Percentiles rank a stretch among this genome's conserved stretches.
These are phyloP conservation scores for Phascolomyces articulosus DNA, from an alignment of 371 early-diverging fungal genomes.

Conservation along the genomic window DNA sequence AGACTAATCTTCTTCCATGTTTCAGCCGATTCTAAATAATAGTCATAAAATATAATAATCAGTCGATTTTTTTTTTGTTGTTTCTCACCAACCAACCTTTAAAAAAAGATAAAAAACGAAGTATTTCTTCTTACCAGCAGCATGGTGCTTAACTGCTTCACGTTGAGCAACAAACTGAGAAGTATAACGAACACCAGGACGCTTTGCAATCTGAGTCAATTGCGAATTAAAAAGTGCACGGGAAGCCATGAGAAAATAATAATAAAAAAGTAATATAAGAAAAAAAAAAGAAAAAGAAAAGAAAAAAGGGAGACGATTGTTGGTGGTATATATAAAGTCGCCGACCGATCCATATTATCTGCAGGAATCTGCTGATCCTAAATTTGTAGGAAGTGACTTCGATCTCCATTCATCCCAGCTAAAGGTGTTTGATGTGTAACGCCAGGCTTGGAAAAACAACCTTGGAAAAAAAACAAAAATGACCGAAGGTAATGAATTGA, in stretches of 20 bases:
- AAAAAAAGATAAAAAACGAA: neutral
- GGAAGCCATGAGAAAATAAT: slow-evolving; percentile 29
- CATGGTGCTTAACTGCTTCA: slow-evolving; percentile 50
- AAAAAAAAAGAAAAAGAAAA: neutral
- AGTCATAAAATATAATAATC: neutral
- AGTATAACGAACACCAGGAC: slow-evolving; percentile 42
- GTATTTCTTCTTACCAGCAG: slow-evolving; percentile 30
- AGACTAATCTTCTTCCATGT: slow-evolving; percentile 57
- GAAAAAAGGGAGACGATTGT: neutral
- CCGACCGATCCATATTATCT: neutral
- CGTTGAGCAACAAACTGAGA: slow-evolving; percentile 36
- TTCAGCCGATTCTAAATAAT: slow-evolving; percentile 40
- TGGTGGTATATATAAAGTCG: no score
- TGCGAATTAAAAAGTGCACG: slow-evolving; percentile 38
- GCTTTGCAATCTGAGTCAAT: slow-evolving; percentile 30
- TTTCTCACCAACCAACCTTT: neutral
- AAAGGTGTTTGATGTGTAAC: no score
- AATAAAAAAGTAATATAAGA: slow-evolving; percentile 4
- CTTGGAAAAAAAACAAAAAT: neutral
- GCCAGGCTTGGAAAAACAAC: no score
- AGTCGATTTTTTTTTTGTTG: neutral
- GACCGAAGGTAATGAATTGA: neutral
- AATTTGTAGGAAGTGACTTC: neutral
- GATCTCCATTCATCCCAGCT: neutral
- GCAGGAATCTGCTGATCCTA: neutral